Evolutionary conservation across 2,329 filamentous ascomycete genomes (phyloP).

Genomic region (Phaeomoniella chlamydospora): DNA sequence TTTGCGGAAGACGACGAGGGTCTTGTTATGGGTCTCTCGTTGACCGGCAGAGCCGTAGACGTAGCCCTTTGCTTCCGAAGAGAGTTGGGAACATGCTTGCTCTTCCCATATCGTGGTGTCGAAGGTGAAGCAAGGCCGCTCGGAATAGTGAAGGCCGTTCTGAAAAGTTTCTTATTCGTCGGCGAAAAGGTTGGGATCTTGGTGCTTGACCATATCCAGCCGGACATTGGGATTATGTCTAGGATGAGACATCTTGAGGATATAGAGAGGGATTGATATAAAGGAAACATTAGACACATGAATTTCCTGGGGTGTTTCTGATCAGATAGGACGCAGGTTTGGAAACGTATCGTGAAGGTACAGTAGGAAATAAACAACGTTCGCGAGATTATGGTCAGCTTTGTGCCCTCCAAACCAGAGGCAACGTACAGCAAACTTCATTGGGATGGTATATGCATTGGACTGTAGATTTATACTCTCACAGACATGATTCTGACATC

Average conservation of each 20-base stretch:
- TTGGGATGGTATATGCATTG: too few relatives aligned
- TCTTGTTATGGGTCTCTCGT: conserved; percentile 45
- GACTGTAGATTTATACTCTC: too few relatives aligned
- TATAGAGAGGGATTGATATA: not conserved
- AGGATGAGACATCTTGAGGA: not conserved
- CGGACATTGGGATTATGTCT: not conserved
- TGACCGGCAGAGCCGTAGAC: conserved; percentile 49
- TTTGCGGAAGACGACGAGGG: conserved; percentile 41
- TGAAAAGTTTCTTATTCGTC: conserved; percentile 36
- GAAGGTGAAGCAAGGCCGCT: conserved; percentile 40
- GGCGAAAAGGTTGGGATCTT: conserved; percentile 5
- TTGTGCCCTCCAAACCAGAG: too few relatives aligned
- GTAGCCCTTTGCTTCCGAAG: conserved; percentile 40
- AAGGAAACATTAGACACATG: too few relatives aligned
- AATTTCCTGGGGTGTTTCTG: too few relatives aligned
- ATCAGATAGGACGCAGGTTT: too few relatives aligned
- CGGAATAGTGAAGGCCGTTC: conserved; percentile 34
- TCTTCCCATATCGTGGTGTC: conserved; percentile 42
- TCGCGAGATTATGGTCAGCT: too few relatives aligned
- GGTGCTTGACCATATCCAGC: not conserved
- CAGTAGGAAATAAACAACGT: too few relatives aligned
- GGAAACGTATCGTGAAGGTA: too few relatives aligned
- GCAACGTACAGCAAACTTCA: too few relatives aligned
- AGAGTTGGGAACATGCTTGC: conserved; percentile 36
- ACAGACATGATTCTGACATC: too few relatives aligned